A percentile compares a stretch with the other conserved stretches of the same genome.
These are phyloP conservation scores for Cicer bijugum DNA, from an alignment of 306 rosid genomes.

Conservation along the genomic window DNA sequence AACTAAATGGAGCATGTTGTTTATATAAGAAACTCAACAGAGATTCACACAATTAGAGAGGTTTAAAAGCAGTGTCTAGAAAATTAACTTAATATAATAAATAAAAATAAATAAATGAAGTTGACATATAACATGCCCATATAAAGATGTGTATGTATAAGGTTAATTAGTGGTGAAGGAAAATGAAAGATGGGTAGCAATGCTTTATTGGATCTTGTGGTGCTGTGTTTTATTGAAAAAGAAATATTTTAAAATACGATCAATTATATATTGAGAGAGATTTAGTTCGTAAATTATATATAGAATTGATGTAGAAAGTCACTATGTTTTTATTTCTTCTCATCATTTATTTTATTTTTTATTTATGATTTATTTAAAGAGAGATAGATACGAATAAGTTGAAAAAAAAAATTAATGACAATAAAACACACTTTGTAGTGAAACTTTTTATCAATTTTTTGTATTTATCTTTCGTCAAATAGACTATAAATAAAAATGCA, in stretches of 20 bases:
- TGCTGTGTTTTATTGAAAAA: background rate
- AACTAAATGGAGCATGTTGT: conserved; percentile 36
- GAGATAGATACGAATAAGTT: too few relatives aligned
- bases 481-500: too few relatives aligned
- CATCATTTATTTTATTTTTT: too few relatives aligned
- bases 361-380: too few relatives aligned
- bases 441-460: too few relatives aligned
- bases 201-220: conserved; percentile 43
- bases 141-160: conserved; percentile 5
- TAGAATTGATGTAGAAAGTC: background rate
- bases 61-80: conserved; percentile 43
- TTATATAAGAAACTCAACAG: conserved; percentile 46
- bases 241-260: background rate
- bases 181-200: conserved; percentile 38
- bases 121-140: conserved; percentile 40
- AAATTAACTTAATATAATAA: conserved; percentile 36
- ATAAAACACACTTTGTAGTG: too few relatives aligned
- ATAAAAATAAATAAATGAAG: conserved; percentile 38
- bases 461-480: too few relatives aligned
- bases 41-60: conserved; percentile 30
- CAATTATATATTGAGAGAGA: too few relatives aligned
- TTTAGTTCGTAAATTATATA: background rate
- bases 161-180: conserved; percentile 45
- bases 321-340: background rate
- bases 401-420: too few relatives aligned